Base-by-base conservation (phyloP, 345 rosid genomes). In the Linum tenue region DNA sequence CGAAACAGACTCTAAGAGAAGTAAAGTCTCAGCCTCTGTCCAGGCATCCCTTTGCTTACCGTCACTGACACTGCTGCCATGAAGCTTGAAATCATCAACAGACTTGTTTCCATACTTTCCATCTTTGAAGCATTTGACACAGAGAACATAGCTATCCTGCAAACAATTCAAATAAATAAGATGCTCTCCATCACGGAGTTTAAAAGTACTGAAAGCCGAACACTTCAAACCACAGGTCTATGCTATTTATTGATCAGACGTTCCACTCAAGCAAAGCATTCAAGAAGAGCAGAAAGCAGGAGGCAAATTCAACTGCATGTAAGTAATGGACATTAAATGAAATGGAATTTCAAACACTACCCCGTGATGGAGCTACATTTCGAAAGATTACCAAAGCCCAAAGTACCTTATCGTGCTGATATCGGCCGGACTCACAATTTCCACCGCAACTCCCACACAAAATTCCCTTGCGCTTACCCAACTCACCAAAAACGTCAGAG, bases 11-110 rank as follows among this genome's bases (percentile, higher is more conserved):
- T 94, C 99, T 48, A 94, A 79, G 60, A 94, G 86, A 71, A 80
- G 82, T 55, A 88, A 77, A 65, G 75, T 84, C 83, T 94, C 99
- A 41, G 81, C 87, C 74, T 94, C 99, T 2, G 88, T 90, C 99
- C 97, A 94, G 35, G 63, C 75, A 75, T 83, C 73, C 67, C 72
- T 79, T 75, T 64, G 40, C 44, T 72, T 58, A 51, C 16, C 44
- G 39, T n/a, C 55, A 48, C 40, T 68, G 37, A 57, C 76, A 44
- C 22, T 42, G 63, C 66, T 35, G 41, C 80, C 85, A 72, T 59
- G 76, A 43, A 82, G 66, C 76, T 75, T 78, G 70, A 88, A 94
- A 75, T 84, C 88, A 70, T 75, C 88, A 66, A 60, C 65, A 36
- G 80, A 74, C 59, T 77, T 83, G 71, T 77, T 75, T 64, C 92